Evolutionary conservation across 257 asterid genomes (phyloP).

Genomic region (Linderniella brevidens): DNA sequence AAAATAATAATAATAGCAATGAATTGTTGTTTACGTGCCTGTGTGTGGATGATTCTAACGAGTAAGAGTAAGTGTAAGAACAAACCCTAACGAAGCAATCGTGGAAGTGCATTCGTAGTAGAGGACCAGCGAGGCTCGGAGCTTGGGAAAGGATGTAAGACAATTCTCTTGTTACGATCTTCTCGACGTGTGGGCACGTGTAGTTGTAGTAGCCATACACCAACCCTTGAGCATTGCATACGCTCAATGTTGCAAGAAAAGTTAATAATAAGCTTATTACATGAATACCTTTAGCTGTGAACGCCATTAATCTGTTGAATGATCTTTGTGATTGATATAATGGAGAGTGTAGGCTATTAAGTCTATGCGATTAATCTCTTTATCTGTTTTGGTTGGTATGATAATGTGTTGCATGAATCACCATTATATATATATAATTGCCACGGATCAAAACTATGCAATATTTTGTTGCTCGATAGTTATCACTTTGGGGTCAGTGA

Average conservation of each 20-base stretch:
- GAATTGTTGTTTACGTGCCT: neutral
- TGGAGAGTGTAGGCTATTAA: no score
- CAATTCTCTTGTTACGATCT: slow-evolving; percentile 16
- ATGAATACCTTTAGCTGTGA: neutral
- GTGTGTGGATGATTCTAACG: neutral
- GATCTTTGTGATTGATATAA: no score
- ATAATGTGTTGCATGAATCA: no score
- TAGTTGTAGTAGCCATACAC: slow-evolving; percentile 12
- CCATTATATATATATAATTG: no score
- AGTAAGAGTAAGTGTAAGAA: neutral
- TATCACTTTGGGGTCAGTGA: no score
- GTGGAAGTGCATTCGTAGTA: slow-evolving; percentile 34
- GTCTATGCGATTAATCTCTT: no score
- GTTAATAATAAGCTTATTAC: slow-evolving; percentile 1
- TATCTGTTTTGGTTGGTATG: no score
- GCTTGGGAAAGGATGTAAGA: slow-evolving; percentile 11
- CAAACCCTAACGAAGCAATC: slow-evolving; percentile 41
- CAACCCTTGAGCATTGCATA: slow-evolving; percentile 16
- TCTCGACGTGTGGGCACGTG: slow-evolving; percentile 22
- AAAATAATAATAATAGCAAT: neutral
- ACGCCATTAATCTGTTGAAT: slow-evolving; percentile 10
- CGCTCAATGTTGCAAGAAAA: neutral
- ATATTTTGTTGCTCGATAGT: no score
- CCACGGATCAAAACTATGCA: no score
- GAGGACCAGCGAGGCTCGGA: slow-evolving; percentile 22